Evolutionary conservation across 139 green algal species (phyloP), one percentile per base, ranked within the genome.

Genomic region (Coelastrella sp.): DNA sequence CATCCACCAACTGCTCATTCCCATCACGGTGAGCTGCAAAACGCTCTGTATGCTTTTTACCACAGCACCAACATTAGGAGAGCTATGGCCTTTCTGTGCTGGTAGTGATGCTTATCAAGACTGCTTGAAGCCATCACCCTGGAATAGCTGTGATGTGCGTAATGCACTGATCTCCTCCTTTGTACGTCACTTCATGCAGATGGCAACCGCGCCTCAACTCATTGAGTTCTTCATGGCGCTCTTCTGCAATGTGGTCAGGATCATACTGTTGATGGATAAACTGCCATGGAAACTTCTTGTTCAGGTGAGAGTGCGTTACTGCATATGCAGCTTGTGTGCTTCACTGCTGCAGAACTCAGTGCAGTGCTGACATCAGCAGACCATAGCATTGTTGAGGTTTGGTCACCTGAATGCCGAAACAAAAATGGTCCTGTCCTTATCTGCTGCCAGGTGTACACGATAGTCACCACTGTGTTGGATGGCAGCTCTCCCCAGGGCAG

Each of bases 381-480:
- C n/a, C n/a, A n/a, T n/a, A n/a, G n/a, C n/a, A n/a, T n/a, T n/a
- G n/a, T n/a, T n/a, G n/a, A n/a, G n/a, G n/a, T n/a, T n/a, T n/a
- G n/a, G n/a, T n/a, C n/a, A n/a, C n/a, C n/a, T n/a, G n/a, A n/a
- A n/a, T n/a, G n/a, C n/a, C n/a, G n/a, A n/a, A n/a, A n/a, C n/a
- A n/a, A n/a, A n/a, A n/a, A 57, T 57, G 45, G 45, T 57, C 45
- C 0, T 32, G 27, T 64, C 7, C 21, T 27, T 21, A 27, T 32
- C n/a, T n/a, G n/a, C n/a, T n/a, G n/a, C n/a, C 80, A 86, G 80
- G 48, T 86, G 67, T 86, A 86, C 80, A 86, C 80, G 32, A 79
- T 86, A 30, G 80, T 68, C 15, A 73, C 64, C 3, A 30, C 51
- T 27, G 40, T 34, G 5, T 37, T 86, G 3, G 51, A 73, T 27